phyloP scores from a whole-genome alignment of 1,139 yeast species.

The Suhomyces maxii region DNA sequence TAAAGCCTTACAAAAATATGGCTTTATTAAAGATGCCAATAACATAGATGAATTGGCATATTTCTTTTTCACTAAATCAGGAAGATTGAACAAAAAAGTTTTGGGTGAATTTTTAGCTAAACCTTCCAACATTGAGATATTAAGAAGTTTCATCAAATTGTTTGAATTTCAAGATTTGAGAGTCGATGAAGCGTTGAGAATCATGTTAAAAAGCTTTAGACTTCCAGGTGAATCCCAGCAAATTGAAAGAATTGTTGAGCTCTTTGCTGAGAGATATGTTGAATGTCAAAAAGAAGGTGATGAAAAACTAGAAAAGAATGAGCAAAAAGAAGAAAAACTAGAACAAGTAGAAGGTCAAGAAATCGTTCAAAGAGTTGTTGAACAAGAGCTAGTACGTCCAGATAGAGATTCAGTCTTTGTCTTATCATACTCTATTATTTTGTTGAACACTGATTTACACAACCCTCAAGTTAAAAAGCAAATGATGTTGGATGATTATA shows the following conservation, averaged over 20 bases:
- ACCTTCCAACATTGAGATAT: conserved; percentile 60
- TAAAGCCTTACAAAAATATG: conserved; percentile 56
- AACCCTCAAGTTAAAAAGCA: conserved; percentile 79
- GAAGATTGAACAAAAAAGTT: conserved; percentile 79
- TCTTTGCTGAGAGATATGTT: conserved; percentile 80
- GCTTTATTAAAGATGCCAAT: conserved; percentile 57
- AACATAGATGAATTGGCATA: conserved; percentile 65
- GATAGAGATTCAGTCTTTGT: conserved; percentile 74
- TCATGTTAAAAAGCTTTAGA: conserved; percentile 78
- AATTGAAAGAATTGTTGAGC: conserved; percentile 87
- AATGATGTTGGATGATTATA: conserved; percentile 85
- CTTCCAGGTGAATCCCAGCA: conserved; percentile 98
- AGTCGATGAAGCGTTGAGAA: conserved; percentile 90
- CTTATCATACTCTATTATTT: conserved; percentile 70
- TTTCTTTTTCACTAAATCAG: conserved; percentile 76
- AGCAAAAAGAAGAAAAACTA: conserved; percentile 2
- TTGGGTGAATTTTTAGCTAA: conserved; percentile 86
- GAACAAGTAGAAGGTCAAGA: not conserved
- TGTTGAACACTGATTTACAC: conserved; percentile 77
- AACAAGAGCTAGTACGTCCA: conserved; percentile 53
- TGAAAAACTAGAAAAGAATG: conserved; percentile 17
- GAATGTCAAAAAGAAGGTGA: conserved; percentile 45
- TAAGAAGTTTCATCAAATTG: conserved; percentile 63
- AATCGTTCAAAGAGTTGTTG: not conserved
- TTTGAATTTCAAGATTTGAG: conserved; percentile 78